A percentile compares a stretch with the other conserved stretches of the same genome.
Evolutionary conservation across 352 stramenopile species (phyloP).

Genomic region (Phytopythium delawarense): DNA sequence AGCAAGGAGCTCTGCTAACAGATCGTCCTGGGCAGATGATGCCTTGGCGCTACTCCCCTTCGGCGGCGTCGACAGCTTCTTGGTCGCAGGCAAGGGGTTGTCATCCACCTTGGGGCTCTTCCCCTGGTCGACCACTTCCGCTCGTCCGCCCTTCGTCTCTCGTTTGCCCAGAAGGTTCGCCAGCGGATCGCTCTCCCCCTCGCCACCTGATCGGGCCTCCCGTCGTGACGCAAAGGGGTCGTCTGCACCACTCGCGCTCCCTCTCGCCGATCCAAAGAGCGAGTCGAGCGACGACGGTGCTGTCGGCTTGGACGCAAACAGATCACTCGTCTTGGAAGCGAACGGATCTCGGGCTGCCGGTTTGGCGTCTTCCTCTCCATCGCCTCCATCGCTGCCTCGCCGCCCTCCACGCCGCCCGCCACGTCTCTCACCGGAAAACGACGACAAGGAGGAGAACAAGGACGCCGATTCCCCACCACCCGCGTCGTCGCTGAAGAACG

Average conservation of each 20-base stretch:
- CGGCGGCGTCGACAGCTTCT: not conserved
- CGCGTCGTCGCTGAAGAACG: slow-evolving; percentile 31
- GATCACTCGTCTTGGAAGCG: slow-evolving; percentile 1
- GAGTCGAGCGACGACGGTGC: slow-evolving; percentile 4
- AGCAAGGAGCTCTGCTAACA: slow-evolving; percentile 24
- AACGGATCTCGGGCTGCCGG: not conserved
- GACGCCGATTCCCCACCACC: not conserved
- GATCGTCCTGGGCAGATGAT: slow-evolving; percentile 31
- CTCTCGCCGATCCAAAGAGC: slow-evolving; percentile 10
- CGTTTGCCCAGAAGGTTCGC: not conserved
- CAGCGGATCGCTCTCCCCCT: not conserved
- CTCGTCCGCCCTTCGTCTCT: not conserved
- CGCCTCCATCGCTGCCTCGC: not conserved
- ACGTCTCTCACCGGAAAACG: slow-evolving; percentile 21
- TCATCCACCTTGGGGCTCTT: not conserved
- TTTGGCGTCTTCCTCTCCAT: not conserved
- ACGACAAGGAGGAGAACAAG: slow-evolving; percentile 22
- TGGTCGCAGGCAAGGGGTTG: not conserved
- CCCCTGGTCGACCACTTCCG: not conserved
- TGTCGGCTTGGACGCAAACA: not conserved
- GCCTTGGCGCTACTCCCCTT: not conserved
- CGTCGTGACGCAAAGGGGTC: not conserved
- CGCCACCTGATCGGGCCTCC: not conserved
- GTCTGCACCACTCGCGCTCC: not conserved
- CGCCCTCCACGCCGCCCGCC: slow-evolving; percentile 2